Conservation (phyloP, 441 rosid species). For the Breynia disticha region DNA sequence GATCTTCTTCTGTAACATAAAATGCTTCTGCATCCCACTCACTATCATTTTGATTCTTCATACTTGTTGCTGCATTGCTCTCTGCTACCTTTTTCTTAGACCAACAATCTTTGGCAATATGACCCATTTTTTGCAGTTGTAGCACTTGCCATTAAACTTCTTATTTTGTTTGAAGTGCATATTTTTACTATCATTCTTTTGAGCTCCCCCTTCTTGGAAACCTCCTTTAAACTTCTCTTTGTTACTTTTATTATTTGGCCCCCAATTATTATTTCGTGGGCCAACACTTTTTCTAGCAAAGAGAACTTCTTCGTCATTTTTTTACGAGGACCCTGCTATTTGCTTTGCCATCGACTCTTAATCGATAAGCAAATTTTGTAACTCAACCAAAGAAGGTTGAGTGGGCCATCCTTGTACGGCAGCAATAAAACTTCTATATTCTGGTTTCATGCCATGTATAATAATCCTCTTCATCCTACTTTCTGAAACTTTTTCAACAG, state of each 20-base stretch:
- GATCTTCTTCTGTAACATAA: too few relatives aligned
- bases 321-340: neutral
- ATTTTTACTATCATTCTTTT: neutral
- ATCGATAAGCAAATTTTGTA: neutral
- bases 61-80: too few relatives aligned
- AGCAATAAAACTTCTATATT: constrained; percentile 2
- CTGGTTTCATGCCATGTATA: constrained; percentile 1
- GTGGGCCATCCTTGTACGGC: constrained; percentile 2
- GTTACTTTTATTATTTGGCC: neutral
- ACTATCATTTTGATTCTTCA: too few relatives aligned
- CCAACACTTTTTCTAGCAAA: neutral
- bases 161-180: neutral
- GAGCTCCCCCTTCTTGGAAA: neutral
- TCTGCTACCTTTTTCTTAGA: neutral
- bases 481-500: neutral
- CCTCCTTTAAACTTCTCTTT: neutral
- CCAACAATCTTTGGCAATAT: constrained; percentile 4
- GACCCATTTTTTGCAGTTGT: neutral
- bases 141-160: neutral
- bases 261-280: neutral
- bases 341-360: constrained; percentile 2
- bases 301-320: constrained; percentile 1
- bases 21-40: too few relatives aligned
- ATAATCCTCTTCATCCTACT: constrained; percentile 1
- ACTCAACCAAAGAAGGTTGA: constrained; percentile 1